Percentiles rank a stretch among this genome's conserved stretches.
These are phyloP conservation scores for Neoboletus subvelutipes DNA, from an alignment of 768 basidiomycete genomes.

Conservation along the genomic window DNA sequence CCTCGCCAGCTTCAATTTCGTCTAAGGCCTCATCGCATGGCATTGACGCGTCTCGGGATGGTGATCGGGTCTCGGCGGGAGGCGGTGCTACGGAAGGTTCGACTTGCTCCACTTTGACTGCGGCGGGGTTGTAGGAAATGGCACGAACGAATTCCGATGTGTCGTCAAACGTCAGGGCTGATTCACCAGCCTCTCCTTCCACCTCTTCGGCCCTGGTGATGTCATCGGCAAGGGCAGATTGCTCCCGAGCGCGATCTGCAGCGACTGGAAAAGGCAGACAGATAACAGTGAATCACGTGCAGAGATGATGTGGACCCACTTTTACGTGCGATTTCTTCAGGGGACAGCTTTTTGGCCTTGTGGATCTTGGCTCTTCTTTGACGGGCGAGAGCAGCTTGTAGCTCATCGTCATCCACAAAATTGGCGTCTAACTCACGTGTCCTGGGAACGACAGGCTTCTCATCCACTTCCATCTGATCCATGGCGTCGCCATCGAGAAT, in stretches of 20 bases:
- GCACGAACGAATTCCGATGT: conserved; percentile 95
- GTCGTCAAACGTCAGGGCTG: conserved; percentile 86
- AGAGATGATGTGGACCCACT: conserved; percentile 44
- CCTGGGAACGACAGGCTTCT: conserved; percentile 64
- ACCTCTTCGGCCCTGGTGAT: conserved; percentile 48
- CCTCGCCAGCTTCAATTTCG: conserved; percentile 82
- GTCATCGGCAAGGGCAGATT: conserved; percentile 39
- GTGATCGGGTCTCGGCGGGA: conserved; percentile 36
- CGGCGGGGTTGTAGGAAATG: conserved; percentile 64
- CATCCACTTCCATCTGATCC: conserved; percentile 75
- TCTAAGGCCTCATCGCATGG: conserved; percentile 62
- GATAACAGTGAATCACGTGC: not conserved
- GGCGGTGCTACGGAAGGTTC: conserved; percentile 32
- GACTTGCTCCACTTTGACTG: conserved; percentile 48
- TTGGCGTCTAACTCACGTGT: conserved; percentile 78
- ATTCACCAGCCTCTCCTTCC: conserved; percentile 37
- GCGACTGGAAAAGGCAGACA: conserved; percentile 49
- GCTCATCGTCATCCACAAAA: conserved; percentile 97
- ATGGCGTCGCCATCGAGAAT: conserved; percentile 11
- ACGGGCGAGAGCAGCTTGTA: conserved; percentile 88
- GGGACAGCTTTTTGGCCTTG: conserved; percentile 71
- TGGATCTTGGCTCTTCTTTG: conserved; percentile 79
- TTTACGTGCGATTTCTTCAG: conserved; percentile 79
- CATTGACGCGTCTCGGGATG: conserved; percentile 56
- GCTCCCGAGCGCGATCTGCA: conserved; percentile 56